phyloP scores from a whole-genome alignment of 1,139 yeast species.

The Williopsis jadinii region DNA sequence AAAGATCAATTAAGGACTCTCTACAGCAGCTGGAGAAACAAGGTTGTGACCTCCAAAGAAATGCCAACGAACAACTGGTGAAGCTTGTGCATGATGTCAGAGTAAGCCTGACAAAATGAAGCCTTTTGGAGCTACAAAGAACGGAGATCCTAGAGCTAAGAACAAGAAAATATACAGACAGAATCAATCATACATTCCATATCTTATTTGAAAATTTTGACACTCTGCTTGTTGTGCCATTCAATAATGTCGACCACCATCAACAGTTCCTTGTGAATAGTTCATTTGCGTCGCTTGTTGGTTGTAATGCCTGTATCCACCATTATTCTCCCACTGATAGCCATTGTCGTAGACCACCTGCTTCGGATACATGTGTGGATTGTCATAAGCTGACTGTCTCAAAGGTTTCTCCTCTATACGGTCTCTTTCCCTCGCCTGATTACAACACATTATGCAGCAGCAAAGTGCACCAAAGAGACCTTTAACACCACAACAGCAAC shows the following conservation, averaged over 20 bases:
- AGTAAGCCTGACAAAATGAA: slow-evolving; percentile 6
- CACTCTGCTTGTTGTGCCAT: no score
- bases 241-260: no score
- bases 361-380: slow-evolving; percentile 19
- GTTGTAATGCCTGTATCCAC: not conserved
- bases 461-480: slow-evolving; percentile 32
- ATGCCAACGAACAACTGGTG: slow-evolving; percentile 13
- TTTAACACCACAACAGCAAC: slow-evolving; percentile 33
- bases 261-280: no score
- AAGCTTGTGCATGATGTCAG: slow-evolving; percentile 17
- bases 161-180: no score
- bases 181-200: no score
- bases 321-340: not conserved
- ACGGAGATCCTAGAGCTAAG: not conserved
- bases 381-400: slow-evolving; percentile 11
- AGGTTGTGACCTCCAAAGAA: slow-evolving; percentile 2
- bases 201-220: no score
- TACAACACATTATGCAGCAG: slow-evolving; percentile 28
- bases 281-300: no score
- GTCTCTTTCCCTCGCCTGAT: not conserved
- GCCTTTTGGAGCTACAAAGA: not conserved
- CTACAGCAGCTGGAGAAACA: slow-evolving; percentile 14
- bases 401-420: not conserved
- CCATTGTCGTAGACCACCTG: slow-evolving; percentile 5
- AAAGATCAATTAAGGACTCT: slow-evolving; percentile 17